Evolutionary conservation across 495 filamentous ascomycete genomes (phyloP).

Genomic region (Aspergillus asperescens): DNA sequence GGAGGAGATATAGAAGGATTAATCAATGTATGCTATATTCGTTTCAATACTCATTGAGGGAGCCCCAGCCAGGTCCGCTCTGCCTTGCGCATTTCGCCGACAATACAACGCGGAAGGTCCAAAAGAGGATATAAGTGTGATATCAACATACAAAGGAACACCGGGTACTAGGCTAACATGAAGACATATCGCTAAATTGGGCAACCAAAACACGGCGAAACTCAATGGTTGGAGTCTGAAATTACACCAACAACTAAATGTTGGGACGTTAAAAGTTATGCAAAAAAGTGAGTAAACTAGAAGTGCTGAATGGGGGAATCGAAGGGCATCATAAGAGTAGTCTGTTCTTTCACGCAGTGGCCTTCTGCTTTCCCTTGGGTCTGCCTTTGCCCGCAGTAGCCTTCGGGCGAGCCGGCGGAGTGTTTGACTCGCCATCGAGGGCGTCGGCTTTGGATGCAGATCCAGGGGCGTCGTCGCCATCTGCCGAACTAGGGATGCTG

Average conservation of each 20-base stretch:
- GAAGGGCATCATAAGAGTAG: background rate
- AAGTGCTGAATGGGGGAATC: background rate
- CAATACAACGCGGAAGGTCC: slow-evolving; percentile 8
- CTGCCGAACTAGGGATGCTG: slow-evolving; percentile 45
- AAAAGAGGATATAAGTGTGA: slow-evolving; percentile 10
- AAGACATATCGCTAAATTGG: slow-evolving; percentile 26
- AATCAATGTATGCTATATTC: background rate
- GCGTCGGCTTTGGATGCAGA: slow-evolving; percentile 24
- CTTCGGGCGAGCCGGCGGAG: slow-evolving; percentile 15
- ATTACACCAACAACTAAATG: background rate
- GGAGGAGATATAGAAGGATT: slow-evolving; percentile 64
- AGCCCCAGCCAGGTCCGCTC: background rate
- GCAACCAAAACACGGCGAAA: slow-evolving; percentile 4
- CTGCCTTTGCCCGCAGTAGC: slow-evolving; percentile 28
- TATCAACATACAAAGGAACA: slow-evolving; percentile 16
- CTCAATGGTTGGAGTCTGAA: background rate
- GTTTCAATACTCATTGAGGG: background rate
- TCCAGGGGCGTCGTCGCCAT: slow-evolving; percentile 25
- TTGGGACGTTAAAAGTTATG: slow-evolving; percentile 1
- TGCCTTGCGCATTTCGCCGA: slow-evolving; percentile 2
- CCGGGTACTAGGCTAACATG: slow-evolving; percentile 19
- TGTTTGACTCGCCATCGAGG: slow-evolving; percentile 28
- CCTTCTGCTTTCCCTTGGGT: slow-evolving; percentile 40
- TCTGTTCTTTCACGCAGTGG: slow-evolving; percentile 5
- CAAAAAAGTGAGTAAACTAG: slow-evolving; percentile 7